Conservation (phyloP, 2,329 filamentous ascomycete species). For the Microcera coccophila region DNA sequence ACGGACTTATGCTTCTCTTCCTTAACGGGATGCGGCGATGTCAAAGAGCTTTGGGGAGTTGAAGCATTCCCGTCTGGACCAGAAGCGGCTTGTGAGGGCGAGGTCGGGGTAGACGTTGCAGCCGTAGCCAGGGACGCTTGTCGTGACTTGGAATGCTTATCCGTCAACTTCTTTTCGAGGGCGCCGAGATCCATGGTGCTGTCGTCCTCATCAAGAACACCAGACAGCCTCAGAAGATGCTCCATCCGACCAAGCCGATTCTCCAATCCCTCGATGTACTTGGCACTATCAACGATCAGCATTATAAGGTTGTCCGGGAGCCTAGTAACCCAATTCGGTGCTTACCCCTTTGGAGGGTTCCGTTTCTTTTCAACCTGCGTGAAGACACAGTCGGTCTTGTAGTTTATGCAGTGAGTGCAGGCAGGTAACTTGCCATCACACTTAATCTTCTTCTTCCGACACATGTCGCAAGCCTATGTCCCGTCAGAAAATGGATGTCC, state of each 20-base stretch:
- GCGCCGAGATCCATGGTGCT: conserved; percentile 84
- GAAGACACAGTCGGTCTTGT: conserved; percentile 96
- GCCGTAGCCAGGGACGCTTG: conserved; percentile 45
- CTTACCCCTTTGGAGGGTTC: conserved; percentile 91
- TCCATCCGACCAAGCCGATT: conserved; percentile 96
- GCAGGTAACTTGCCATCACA: conserved; percentile 94
- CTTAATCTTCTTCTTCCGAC: conserved; percentile 94
- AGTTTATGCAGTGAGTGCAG: conserved; percentile 94
- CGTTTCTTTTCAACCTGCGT: conserved; percentile 99
- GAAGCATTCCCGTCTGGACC: conserved; percentile 41
- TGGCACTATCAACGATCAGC: conserved; percentile 59
- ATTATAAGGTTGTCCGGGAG: not conserved
- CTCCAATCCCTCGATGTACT: conserved; percentile 96
- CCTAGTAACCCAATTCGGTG: not conserved
- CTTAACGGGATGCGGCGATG: conserved; percentile 47
- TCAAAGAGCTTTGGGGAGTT: conserved; percentile 52
- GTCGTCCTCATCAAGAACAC: conserved; percentile 80
- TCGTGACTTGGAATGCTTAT: conserved; percentile 51
- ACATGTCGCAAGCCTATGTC: conserved; percentile 85
- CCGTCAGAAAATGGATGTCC: not conserved
- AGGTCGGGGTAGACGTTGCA: conserved; percentile 46
- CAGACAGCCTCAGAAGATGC: conserved; percentile 77
- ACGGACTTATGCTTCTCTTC: conserved; percentile 31
- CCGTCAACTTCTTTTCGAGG: conserved; percentile 70
- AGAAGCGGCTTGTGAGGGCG: conserved; percentile 46